These are phyloP conservation scores for Colletotrichum sp. DNA, from an alignment of 2,329 filamentous ascomycete genomes.

Conservation along the genomic window DNA sequence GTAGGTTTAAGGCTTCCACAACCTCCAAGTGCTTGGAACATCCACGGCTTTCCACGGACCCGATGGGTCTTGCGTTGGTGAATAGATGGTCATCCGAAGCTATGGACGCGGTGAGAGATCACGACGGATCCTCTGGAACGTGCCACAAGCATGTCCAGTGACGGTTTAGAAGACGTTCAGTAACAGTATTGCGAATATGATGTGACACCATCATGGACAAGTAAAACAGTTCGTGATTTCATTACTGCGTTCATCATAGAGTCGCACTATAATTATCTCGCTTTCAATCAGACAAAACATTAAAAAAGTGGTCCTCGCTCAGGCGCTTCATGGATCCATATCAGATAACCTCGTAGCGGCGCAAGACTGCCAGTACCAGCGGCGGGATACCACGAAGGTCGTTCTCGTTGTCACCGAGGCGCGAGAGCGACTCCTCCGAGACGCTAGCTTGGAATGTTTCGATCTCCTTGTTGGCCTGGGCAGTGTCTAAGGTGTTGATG, in stretches of 20 bases:
- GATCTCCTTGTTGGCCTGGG: not conserved
- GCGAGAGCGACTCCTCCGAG: not conserved
- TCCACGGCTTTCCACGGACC: not conserved
- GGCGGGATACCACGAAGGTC: constrained; percentile 8
- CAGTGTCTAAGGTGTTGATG: not conserved
- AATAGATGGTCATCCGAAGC: not conserved
- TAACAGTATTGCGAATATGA: not conserved
- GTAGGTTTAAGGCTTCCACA: not conserved
- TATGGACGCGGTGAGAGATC: not conserved
- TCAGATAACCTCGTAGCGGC: constrained; percentile 1
- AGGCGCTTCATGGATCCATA: not conserved
- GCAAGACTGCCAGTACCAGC: not conserved
- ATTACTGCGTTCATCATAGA: not conserved
- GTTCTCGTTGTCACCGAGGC: not conserved
- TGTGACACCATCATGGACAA: not conserved
- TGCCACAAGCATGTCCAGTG: fast-evolving
- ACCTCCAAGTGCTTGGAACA: not conserved
- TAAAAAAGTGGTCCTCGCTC: not conserved
- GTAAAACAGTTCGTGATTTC: not conserved
- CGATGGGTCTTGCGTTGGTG: not conserved
- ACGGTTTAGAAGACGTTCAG: not conserved
- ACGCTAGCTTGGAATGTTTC: not conserved
- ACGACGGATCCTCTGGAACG: not conserved
- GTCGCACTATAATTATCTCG: not conserved
- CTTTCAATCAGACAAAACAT: not conserved